Conservation (phyloP, 1,139 yeast genomes). For the Scheffersomyces illinoinensis region DNA sequence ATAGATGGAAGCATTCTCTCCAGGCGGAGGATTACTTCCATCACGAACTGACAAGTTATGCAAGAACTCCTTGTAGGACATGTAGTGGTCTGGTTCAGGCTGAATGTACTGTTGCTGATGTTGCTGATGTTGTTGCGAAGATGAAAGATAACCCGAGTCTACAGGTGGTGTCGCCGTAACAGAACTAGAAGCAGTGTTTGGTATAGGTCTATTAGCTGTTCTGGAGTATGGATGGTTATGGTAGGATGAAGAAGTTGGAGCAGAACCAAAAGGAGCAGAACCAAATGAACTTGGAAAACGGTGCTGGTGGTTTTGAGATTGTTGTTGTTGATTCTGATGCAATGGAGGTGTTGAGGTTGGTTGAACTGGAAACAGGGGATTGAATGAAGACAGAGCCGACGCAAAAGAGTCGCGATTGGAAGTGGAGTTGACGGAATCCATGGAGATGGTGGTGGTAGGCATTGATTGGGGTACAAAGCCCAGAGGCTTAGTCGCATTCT, state of each 20-base stretch:
- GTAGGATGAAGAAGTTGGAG: background rate
- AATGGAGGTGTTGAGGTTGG: constrained; percentile 28
- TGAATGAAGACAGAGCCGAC: constrained; percentile 7
- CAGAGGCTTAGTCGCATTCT: constrained; percentile 33
- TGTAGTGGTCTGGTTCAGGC: constrained; percentile 45
- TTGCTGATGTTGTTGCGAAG: constrained; percentile 2
- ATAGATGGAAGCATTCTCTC: constrained; percentile 8
- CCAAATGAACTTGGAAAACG: background rate
- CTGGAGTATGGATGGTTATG: constrained; percentile 1
- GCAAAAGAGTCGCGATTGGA: background rate
- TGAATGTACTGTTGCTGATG: constrained; percentile 4
- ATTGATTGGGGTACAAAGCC: constrained; percentile 23
- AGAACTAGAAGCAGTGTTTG: background rate
- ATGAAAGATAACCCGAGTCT: background rate
- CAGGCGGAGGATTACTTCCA: background rate
- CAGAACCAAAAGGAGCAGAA: background rate
- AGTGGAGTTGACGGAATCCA: constrained; percentile 43
- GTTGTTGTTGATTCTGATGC: constrained; percentile 3
- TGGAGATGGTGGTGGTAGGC: constrained; percentile 50
- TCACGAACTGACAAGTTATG: constrained; percentile 31
- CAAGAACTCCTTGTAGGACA: constrained; percentile 46
- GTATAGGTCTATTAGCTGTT: background rate
- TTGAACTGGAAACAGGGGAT: constrained; percentile 41
- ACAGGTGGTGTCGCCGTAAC: background rate
- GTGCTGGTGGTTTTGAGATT: background rate